Conservation (phyloP, 1,284 basidiomycete genomes). For the Flammula alnicola region DNA sequence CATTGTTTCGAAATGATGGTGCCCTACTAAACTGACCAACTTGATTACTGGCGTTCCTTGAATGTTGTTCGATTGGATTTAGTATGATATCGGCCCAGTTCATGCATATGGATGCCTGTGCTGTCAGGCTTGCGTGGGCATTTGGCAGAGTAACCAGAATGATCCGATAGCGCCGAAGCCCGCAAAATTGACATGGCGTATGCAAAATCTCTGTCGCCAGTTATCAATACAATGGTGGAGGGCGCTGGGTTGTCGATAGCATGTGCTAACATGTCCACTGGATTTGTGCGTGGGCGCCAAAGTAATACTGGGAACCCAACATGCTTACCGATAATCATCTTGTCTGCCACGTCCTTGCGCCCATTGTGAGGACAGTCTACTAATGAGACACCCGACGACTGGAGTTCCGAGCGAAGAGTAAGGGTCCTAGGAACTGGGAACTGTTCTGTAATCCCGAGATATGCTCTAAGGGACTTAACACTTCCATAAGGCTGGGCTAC, state of each 20-base stretch:
- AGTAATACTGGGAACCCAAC: constrained; percentile 9
- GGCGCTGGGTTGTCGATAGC: constrained; percentile 58
- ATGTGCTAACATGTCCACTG: constrained; percentile 64
- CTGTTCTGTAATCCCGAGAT: constrained; percentile 46
- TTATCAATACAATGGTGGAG: constrained; percentile 56
- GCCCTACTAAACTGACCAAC: background rate
- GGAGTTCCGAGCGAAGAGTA: constrained; percentile 56
- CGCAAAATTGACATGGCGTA: constrained; percentile 59
- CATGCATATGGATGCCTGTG: constrained; percentile 55
- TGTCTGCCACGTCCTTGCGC: constrained; percentile 55
- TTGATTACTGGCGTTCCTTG: background rate
- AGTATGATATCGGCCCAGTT: constrained; percentile 46
- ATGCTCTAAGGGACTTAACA: constrained; percentile 55
- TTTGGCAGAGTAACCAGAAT: constrained; percentile 51
- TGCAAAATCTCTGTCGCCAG: constrained; percentile 62
- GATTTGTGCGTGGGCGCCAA: background rate
- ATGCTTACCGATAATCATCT: constrained; percentile 52
- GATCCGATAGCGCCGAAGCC: constrained; percentile 52
- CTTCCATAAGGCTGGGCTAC: constrained; percentile 47
- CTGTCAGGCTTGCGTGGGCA: constrained; percentile 49
- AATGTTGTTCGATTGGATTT: constrained; percentile 5
- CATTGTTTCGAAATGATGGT: background rate
- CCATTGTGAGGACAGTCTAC: constrained; percentile 63
- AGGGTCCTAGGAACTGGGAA: constrained; percentile 34
- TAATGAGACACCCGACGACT: constrained; percentile 61